Evolutionary conservation across 2,329 filamentous ascomycete genomes (phyloP), one percentile per base, ranked within the genome.

Genomic region (Allantophomopsis cytisporea): DNA sequence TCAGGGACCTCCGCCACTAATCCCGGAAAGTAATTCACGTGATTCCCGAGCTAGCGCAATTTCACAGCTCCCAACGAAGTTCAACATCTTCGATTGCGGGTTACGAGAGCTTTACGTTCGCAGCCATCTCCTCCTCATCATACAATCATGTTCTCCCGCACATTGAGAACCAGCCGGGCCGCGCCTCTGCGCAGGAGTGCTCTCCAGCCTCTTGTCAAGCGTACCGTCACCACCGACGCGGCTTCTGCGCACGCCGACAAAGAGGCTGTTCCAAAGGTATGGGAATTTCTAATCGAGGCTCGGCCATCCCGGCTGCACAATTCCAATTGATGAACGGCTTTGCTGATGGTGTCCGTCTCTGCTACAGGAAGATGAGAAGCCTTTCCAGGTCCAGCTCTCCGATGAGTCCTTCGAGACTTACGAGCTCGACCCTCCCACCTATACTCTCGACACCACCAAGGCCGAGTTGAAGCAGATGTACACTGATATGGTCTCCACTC

Each of bases 401-500:
- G 86, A 95, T 62, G 89, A 96, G 81, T 89, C 85, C 70, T 98
- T 96, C 70, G 91, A 98, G 76, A 95, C 91, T 43, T 98, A 96
- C 69, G 87, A 95, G 72, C 77, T 98, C 60, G 91, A 98, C 68
- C 88, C 89, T 53, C 91, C 91, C 50, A 71, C 86, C 43, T 95
- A 95, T 73, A 88, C 84, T 47, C 69, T 98, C 53, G 72, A 93
- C 56, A 84, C 87, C 48, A 96, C 89, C 58, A 98, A 98, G 80
- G 87, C 84, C 68, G 84, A 96, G 70, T 71, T 98, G 62, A 96
- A 94, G 79, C 74, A 93, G 73, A 96, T 96, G 80, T 98, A 98
- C 76, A 81, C 81, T 63, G 86, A 96, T 64, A 96, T 98, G 91
- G 89, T 96, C 40, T 71, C 77, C 50, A 80, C 87, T 58, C 80